Evolutionary conservation across 768 basidiomycete genomes (phyloP).

Genomic region (Phylloporus sp.): DNA sequence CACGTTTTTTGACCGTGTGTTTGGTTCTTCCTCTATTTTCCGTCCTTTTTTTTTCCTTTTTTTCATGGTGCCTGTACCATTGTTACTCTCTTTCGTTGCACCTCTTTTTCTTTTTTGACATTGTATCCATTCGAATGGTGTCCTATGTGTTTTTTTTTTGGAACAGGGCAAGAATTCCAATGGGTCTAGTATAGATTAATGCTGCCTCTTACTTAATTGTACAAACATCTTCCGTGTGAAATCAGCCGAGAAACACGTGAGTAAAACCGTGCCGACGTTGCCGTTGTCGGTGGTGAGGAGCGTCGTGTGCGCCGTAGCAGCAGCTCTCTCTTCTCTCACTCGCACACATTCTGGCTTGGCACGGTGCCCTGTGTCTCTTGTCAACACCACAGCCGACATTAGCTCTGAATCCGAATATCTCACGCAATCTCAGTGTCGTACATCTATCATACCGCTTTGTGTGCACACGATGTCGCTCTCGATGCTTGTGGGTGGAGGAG

Average conservation of each 20-base stretch:
- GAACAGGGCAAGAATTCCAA: slow-evolving; percentile 16
- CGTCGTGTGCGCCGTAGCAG: background rate
- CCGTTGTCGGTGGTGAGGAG: background rate
- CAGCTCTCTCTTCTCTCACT: background rate
- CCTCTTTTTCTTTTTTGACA: background rate
- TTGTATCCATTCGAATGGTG: slow-evolving; percentile 15
- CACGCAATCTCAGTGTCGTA: background rate
- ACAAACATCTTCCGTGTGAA: slow-evolving; percentile 8
- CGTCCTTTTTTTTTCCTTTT: background rate
- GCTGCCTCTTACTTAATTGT: slow-evolving; percentile 27
- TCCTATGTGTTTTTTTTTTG: slow-evolving; percentile 13
- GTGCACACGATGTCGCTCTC: slow-evolving; percentile 63
- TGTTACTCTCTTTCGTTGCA: slow-evolving; percentile 1
- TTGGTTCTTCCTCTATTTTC: background rate
- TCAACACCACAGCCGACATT: background rate
- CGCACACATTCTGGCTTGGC: background rate
- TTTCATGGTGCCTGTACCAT: slow-evolving; percentile 10
- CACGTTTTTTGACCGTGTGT: slow-evolving; percentile 1
- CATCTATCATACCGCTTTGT: background rate
- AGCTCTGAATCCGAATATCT: background rate
- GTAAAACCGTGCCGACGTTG: slow-evolving; percentile 1
- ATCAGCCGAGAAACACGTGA: slow-evolving; percentile 11
- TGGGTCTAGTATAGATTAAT: slow-evolving; percentile 28
- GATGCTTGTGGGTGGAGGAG: slow-evolving; percentile 58
- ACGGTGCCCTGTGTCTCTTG: background rate